Evolutionary conservation across 2,329 filamentous ascomycete genomes (phyloP).

Genomic region (Fusarium vanettenii): DNA sequence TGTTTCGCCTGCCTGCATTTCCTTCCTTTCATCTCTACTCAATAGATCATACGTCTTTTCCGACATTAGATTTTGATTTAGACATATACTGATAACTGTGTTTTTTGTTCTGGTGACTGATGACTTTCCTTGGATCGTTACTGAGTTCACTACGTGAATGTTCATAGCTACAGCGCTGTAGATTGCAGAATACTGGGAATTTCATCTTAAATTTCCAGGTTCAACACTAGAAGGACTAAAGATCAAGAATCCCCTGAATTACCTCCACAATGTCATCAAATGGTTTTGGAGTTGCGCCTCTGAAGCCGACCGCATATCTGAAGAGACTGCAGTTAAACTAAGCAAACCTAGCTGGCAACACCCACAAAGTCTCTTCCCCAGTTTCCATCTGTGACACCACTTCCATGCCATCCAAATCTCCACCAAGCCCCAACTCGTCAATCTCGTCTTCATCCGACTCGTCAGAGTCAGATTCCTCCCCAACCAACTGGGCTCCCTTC

Average conservation of each 20-base stretch:
- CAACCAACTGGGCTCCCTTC: background rate
- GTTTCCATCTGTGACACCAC: background rate
- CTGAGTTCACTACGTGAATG: too few relatives aligned
- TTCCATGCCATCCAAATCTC: background rate
- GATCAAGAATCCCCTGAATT: background rate
- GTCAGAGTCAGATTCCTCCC: background rate
- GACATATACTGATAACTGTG: too few relatives aligned
- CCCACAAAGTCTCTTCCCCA: background rate
- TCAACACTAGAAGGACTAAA: background rate
- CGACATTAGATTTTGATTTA: too few relatives aligned
- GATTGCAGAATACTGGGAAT: background rate
- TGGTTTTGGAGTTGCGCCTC: background rate
- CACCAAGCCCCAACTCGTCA: background rate
- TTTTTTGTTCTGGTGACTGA: too few relatives aligned
- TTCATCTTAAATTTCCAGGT: fast-evolving
- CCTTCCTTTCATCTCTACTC: too few relatives aligned
- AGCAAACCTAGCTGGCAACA: background rate
- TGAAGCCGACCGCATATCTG: background rate
- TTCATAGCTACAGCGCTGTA: background rate
- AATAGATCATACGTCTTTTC: too few relatives aligned
- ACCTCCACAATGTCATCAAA: background rate
- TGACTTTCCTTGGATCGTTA: too few relatives aligned
- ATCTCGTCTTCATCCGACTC: background rate
- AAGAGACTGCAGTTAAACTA: background rate
- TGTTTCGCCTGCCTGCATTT: too few relatives aligned